phyloP scores from a whole-genome alignment of 164 flowering plant species.

The Dillenia turbinata region DNA sequence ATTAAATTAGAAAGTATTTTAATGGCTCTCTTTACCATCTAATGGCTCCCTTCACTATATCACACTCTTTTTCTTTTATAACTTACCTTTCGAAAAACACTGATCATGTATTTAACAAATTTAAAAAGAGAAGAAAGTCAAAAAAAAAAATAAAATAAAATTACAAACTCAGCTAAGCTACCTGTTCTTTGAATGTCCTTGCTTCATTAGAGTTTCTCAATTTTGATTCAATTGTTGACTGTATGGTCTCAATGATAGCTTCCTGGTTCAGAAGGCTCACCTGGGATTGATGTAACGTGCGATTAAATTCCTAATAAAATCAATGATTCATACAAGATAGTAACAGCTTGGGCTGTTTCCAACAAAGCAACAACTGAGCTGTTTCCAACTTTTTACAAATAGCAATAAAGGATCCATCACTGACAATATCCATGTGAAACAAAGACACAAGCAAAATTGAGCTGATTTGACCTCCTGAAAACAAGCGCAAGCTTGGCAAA shows the following conservation, averaged over 20 bases:
- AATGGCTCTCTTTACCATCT: no score
- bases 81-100: no score
- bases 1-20: no score
- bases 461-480: not conserved
- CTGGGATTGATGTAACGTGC: conserved; percentile 34
- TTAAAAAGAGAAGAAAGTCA: no score
- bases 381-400: no score
- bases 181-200: conserved; percentile 77
- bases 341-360: not conserved
- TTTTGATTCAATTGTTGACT: conserved; percentile 63
- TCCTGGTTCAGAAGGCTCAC: conserved; percentile 97
- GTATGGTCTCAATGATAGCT: conserved; percentile 79
- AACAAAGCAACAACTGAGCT: no score
- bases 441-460: not conserved
- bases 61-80: no score
- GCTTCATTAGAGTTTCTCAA: conserved; percentile 67
- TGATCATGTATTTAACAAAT: no score
- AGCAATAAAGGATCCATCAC: not conserved
- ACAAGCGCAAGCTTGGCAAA: no score
- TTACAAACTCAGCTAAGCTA: conserved; percentile 14
- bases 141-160: no score
- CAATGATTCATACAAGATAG: not conserved
- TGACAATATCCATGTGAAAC: not conserved
- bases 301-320: not conserved
- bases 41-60: no score